Evolutionary conservation across 306 rosid genomes (phyloP).

Genomic region (Inga oerstediana): DNA sequence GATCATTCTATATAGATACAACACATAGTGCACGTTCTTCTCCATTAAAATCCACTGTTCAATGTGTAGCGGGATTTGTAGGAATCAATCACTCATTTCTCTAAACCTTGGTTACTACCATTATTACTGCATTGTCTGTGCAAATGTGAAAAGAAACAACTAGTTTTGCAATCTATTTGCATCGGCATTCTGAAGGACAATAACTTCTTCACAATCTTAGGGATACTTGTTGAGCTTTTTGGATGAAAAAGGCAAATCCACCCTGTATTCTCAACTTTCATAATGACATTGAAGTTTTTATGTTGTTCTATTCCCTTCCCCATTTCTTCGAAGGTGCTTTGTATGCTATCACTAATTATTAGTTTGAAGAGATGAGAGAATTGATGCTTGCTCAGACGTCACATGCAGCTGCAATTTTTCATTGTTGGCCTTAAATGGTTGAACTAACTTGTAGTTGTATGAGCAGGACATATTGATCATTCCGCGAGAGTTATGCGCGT

Average conservation of each 20-base stretch:
- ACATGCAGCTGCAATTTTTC: not conserved
- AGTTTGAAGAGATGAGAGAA: not conserved
- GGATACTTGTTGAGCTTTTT: not conserved
- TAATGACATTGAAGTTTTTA: not conserved
- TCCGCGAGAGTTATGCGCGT: slow-evolving; percentile 71
- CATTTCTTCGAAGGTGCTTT: not conserved
- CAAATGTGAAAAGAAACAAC: not conserved
- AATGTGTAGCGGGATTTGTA: not conserved
- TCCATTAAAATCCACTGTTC: not conserved
- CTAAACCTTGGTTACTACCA: not conserved
- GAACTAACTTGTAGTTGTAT: not conserved
- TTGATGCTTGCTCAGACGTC: not conserved
- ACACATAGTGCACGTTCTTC: not conserved
- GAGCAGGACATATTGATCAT: slow-evolving; percentile 66
- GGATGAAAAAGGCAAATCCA: not conserved
- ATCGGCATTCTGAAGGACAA: not conserved
- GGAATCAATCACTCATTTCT: not conserved
- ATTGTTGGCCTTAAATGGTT: not conserved
- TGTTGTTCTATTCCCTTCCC: not conserved
- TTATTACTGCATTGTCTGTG: not conserved
- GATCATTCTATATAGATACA: not conserved
- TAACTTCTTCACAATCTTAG: not conserved
- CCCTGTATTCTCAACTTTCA: not conserved
- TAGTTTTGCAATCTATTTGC: not conserved
- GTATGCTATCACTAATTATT: not conserved